Evolutionary conservation across 208 protist species (phyloP), one percentile per base, ranked within the genome.

Genomic region (Trypanosoma boissoni): DNA sequence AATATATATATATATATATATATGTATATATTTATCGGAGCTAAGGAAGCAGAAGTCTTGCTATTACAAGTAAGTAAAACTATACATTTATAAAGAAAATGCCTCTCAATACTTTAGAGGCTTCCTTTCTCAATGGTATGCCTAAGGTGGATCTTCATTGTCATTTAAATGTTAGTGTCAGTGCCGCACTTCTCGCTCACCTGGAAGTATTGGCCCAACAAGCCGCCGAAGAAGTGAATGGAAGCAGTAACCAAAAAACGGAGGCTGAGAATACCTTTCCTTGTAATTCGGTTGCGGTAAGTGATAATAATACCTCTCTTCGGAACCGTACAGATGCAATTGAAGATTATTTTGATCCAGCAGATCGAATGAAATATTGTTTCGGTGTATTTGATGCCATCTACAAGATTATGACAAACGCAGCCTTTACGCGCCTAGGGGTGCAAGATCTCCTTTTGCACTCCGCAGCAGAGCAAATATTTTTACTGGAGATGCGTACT

Each of bases 151-250:
- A 92, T 42, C 60, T 83, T 10, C 86, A 92, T 60, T 85, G 76
- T 29, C 86, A 92, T 54, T 52, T 92, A 1, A 92, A 89, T 55
- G 86, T 81, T 20, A 92, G 86, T 58, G 85, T 92, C 18, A 83
- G 78, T 3, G 20, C 68, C 9, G 18, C 68, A 2, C 41, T 92
- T 16, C 57, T 88, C n/a, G 52, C 52, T 10, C 74, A 84, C 58
- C 63, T 92, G 63, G 74, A 84, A 42, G 29, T 31, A 7, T 54
- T 83, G 23, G 66, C 70, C 18, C 43, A 34, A 50, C 12, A 14
- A 24, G 52, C 58, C 16, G 12, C n/a, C 56, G 9, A 31, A 32
- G 14, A 39, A 24, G 31, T n/a, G n/a, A n/a, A n/a, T n/a, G n/a
- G n/a, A n/a, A n/a, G n/a, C n/a, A n/a, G n/a, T n/a, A n/a, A n/a